Conservation (phyloP, 176 grass and related monocot genomes). For the Olyra latifolia region DNA sequence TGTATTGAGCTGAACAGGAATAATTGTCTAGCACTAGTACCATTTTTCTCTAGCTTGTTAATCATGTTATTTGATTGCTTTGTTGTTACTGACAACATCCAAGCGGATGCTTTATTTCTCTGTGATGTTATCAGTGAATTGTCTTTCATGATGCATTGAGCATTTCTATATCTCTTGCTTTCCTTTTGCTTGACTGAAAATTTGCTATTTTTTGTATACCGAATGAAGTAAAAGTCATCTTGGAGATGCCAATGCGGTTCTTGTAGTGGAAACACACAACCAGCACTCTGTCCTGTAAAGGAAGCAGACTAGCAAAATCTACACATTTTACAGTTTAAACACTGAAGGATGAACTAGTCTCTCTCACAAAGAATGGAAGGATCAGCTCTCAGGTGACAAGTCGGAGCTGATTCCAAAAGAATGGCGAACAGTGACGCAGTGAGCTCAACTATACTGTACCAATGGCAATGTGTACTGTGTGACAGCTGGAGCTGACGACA, state of each 20-base stretch:
- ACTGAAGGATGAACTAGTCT: background rate
- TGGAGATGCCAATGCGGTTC: background rate
- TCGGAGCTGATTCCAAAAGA: constrained; percentile 30
- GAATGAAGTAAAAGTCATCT: background rate
- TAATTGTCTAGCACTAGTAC: background rate
- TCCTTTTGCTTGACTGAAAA: background rate
- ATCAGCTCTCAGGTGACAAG: background rate
- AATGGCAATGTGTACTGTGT: background rate
- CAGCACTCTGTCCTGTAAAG: background rate
- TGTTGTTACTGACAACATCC: background rate
- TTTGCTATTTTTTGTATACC: background rate
- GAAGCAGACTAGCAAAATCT: background rate
- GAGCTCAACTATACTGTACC: constrained; percentile 7
- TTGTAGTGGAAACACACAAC: background rate
- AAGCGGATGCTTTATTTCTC: background rate
- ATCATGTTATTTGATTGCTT: background rate
- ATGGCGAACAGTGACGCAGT: constrained; percentile 9
- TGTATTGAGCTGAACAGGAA: constrained; percentile 11
- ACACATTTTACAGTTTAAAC: constrained; percentile 11
- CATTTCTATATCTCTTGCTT: background rate
- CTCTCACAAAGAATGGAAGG: constrained; percentile 13
- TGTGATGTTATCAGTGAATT: background rate
- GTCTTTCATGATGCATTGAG: background rate
- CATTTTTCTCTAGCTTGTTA: background rate
- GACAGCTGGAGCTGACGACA: background rate